phyloP scores from a whole-genome alignment of 345 rosid genomes.

The Citrus australasica region DNA sequence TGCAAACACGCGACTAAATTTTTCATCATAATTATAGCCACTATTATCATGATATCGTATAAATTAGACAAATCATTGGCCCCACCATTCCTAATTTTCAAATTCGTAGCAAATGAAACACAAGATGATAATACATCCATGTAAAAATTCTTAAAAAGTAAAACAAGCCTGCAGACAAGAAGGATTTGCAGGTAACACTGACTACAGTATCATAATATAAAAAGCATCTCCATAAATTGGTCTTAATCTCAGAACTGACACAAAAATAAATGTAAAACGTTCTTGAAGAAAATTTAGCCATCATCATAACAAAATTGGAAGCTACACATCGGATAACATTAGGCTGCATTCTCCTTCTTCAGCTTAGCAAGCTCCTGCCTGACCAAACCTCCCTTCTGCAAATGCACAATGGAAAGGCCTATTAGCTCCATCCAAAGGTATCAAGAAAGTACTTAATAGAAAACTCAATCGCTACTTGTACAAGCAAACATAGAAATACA shows the following conservation, averaged over 20 bases:
- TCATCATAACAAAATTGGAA: conserved; percentile 16
- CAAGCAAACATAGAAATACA: background rate
- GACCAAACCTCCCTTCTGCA: conserved; percentile 53
- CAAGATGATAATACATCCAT: background rate
- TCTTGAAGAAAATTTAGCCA: conserved; percentile 5
- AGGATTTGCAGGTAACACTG: background rate
- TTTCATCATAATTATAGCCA: background rate
- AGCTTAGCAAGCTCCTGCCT: conserved; percentile 67
- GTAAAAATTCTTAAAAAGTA: background rate
- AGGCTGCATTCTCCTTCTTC: conserved; percentile 40
- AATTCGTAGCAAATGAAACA: background rate
- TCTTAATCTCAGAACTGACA: conserved; percentile 1
- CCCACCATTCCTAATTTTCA: too few species aligned
- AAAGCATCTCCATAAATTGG: background rate
- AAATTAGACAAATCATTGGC: background rate
- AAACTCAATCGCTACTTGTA: background rate
- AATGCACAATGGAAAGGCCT: background rate
- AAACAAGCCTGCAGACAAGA: background rate
- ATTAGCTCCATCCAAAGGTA: background rate
- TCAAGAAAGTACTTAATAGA: background rate
- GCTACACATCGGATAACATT: conserved; percentile 3
- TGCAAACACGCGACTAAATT: too few species aligned
- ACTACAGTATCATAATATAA: conserved; percentile 9
- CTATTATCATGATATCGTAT: too few species aligned
- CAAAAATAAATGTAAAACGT: conserved; percentile 2